Evolutionary conservation across 768 basidiomycete genomes (phyloP).

Genomic region (Tubosaeta sp.): DNA sequence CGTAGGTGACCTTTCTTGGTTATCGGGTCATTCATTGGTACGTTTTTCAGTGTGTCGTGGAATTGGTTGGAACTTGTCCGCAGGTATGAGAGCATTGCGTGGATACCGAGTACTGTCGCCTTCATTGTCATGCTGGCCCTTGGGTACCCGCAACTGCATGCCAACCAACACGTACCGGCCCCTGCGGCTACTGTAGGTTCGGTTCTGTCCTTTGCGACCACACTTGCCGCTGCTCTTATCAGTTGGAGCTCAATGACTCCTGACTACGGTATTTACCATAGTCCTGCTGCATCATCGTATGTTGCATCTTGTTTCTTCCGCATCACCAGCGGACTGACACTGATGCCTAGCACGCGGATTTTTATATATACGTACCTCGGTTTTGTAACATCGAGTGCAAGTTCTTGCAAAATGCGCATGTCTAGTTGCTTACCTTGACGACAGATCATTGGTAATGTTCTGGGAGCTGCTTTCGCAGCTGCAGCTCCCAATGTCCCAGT

Average conservation of each 20-base stretch:
- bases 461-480: constrained; percentile 46
- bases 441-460: constrained; percentile 37
- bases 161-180: constrained; percentile 35
- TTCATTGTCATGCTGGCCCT: constrained; percentile 65
- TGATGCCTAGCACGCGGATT: constrained; percentile 30
- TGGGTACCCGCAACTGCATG: constrained; percentile 60
- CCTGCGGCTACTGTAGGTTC: constrained; percentile 30
- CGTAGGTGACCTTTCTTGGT: constrained; percentile 59
- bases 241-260: constrained; percentile 42
- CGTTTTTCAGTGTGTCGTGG: constrained; percentile 1
- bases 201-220: constrained; percentile 43
- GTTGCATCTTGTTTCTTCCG: constrained; percentile 4
- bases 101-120: constrained; percentile 72
- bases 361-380: constrained; percentile 46
- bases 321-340: background rate
- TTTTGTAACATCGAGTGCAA: constrained; percentile 38
- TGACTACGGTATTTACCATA: constrained; percentile 49
- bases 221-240: constrained; percentile 41
- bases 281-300: constrained; percentile 57
- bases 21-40: constrained; percentile 58
- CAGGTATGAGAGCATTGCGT: constrained; percentile 72
- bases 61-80: background rate
- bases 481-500: constrained; percentile 35
- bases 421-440: background rate
- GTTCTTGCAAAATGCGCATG: constrained; percentile 11